A percentile compares a stretch with the other conserved stretches of the same genome.
These are phyloP conservation scores for Panicum hallii DNA, from an alignment of 202 grass and related monocot genomes.

Conservation along the genomic window DNA sequence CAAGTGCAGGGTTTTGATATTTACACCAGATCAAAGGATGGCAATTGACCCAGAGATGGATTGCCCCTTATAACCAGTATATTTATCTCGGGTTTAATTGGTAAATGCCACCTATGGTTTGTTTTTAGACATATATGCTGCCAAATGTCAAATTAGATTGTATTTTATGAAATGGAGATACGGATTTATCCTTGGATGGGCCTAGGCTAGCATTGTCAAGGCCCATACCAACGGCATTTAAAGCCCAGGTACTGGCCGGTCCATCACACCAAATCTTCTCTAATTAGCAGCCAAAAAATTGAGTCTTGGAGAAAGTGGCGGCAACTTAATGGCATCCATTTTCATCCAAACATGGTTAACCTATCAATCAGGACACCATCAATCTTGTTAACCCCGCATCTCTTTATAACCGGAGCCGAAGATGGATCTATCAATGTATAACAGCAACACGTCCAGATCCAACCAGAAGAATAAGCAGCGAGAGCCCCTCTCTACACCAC, in stretches of 20 bases:
- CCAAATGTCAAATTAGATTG: no score
- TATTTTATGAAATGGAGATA: neutral
- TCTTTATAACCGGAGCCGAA: neutral
- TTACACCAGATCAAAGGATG: no score
- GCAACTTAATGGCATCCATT: conserved; percentile 3
- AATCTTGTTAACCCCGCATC: neutral
- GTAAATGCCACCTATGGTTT: no score
- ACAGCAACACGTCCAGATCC: neutral
- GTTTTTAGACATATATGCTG: no score
- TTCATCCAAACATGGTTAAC: neutral
- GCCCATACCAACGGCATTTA: neutral
- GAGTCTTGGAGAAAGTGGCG: no score
- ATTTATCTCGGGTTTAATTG: no score
- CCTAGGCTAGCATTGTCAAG: neutral
- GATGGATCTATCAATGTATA: neutral
- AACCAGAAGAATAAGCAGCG: neutral
- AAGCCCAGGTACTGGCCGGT: no score
- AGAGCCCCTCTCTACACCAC: neutral
- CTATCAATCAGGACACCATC: neutral
- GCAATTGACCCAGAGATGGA: no score
- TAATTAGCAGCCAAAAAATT: conserved; percentile 15
- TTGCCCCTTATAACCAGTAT: no score
- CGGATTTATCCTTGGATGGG: neutral
- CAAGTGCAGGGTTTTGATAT: no score
- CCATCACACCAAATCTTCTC: neutral